phyloP scores from a whole-genome alignment of 129 eudicot genomes.

The Helichrysum umbraculigerum region DNA sequence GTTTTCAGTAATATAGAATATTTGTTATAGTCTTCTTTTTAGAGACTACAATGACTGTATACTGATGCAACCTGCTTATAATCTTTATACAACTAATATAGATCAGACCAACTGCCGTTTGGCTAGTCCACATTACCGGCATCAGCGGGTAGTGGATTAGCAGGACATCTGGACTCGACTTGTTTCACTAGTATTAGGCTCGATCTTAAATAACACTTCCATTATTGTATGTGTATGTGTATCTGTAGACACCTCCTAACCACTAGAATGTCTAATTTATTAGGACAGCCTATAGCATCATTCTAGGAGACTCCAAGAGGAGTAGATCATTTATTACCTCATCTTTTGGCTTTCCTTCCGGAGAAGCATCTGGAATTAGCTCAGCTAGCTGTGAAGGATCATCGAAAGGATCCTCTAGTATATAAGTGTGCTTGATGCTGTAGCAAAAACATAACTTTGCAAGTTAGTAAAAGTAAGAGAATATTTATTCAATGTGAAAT shows the following conservation, averaged over 20 bases:
- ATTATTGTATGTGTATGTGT: not conserved
- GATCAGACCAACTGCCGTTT: not conserved
- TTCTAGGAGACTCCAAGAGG: not conserved
- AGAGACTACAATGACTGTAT: not conserved
- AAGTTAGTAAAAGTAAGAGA: conserved; percentile 3
- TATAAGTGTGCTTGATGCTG: conserved; percentile 92
- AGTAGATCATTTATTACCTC: conserved; percentile 51
- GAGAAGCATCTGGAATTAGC: conserved; percentile 87
- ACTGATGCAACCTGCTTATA: not conserved
- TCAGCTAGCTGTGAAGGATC: conserved; percentile 82
- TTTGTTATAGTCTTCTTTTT: not conserved
- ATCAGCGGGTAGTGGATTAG: not conserved
- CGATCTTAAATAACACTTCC: not conserved
- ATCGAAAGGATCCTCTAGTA: conserved; percentile 90
- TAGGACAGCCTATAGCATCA: not conserved
- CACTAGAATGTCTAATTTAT: not conserved
- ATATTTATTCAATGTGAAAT: conserved; percentile 2
- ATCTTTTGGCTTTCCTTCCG: conserved; percentile 95
- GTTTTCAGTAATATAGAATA: not conserved
- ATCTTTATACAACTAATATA: conserved; percentile 3
- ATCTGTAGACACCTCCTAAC: not conserved
- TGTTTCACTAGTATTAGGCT: not conserved
- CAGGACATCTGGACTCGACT: not conserved
- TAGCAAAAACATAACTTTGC: conserved; percentile 19
- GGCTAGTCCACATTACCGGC: not conserved